These are phyloP conservation scores for Ophiognomonia clavigignenti-juglandacearum DNA, from an alignment of 2,329 filamentous ascomycete species.

Conservation along the genomic window DNA sequence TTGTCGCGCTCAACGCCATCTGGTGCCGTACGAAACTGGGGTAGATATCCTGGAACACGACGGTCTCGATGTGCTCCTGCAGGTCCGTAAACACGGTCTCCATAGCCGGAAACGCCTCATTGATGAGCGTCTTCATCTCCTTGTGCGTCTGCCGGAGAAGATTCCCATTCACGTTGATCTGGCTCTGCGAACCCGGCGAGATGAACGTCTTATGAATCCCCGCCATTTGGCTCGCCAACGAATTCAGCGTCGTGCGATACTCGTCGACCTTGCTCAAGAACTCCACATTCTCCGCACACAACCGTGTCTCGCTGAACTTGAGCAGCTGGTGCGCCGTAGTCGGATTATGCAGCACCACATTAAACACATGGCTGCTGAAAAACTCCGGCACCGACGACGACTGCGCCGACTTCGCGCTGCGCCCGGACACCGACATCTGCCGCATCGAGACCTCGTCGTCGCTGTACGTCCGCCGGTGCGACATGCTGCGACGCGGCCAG, in stretches of 20 bases:
- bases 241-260: conserved; percentile 36
- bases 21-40: conserved; percentile 47
- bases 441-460: conserved; percentile 7
- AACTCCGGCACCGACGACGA: conserved; percentile 31
- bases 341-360: conserved; percentile 36
- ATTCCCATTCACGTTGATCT: conserved; percentile 24
- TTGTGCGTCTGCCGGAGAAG: conserved; percentile 25
- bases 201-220: conserved; percentile 27
- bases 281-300: conserved; percentile 39
- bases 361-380: conserved; percentile 36
- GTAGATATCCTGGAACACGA: conserved; percentile 39
- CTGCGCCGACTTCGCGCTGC: conserved; percentile 7
- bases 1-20: conserved; percentile 35
- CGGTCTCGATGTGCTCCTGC: conserved; percentile 34
- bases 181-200: conserved; percentile 13
- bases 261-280: conserved; percentile 44
- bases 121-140: conserved; percentile 23
- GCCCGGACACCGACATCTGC: conserved; percentile 4
- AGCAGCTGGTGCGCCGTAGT: conserved; percentile 37
- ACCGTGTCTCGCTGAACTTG: conserved; percentile 33
- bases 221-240: conserved; percentile 33
- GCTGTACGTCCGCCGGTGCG: conserved; percentile 5
- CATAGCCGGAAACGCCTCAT: conserved; percentile 30
- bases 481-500: background rate
- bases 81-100: conserved; percentile 35